Base-by-base conservation (phyloP, 805 yeast genomes). In the Brettanomyces nanus region DNA sequence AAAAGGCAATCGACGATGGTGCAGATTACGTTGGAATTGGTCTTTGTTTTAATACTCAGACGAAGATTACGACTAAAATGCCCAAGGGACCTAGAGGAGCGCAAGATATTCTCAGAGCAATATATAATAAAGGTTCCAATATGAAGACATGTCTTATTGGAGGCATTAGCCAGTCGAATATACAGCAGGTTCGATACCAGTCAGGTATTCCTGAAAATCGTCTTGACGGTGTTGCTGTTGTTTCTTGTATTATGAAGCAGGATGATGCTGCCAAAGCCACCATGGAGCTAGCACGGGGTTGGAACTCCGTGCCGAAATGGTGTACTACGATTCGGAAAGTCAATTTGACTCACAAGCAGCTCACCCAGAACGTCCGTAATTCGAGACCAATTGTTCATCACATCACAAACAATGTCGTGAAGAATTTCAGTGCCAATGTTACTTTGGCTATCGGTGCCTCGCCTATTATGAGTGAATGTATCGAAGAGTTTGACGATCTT, bases 21-120 rank as follows among this genome's bases (percentile, higher is more conserved):
- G 64, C 69, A 10, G 95, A 87, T 55, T 87, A 87, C 53, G 74
- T 87, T 38, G 97, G 97, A 0, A 68, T 87, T 42, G 90, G 97
- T 3, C 77, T 90, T 5, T 72, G 84, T 3, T 89, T 71, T 53
- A 73, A 75, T 13, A 87, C 97, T 0, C 49, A 55, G 6, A 87
- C 97, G 1, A 87, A 87, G 48, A 59, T 70, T 38, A 59, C 76
- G 21, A 66, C 66, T 33, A 68, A 69, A 36, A 44, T 56, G 3
- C 82, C 82, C 9, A 73, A 83, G 49, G 95, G 95, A 0, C 75
- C 84, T 1, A 64, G 67, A 22, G 95, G 95, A 2, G 69, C 77
- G 3, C 65, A 79, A 19, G 58, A 58, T 13, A 60, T 81, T 54
- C 53, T 85, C 37, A 56, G 62, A 40, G 66, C 73, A 0, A 59